Conservation (phyloP, 2,329 filamentous ascomycete genomes). For the Fusarium mundagurra region DNA sequence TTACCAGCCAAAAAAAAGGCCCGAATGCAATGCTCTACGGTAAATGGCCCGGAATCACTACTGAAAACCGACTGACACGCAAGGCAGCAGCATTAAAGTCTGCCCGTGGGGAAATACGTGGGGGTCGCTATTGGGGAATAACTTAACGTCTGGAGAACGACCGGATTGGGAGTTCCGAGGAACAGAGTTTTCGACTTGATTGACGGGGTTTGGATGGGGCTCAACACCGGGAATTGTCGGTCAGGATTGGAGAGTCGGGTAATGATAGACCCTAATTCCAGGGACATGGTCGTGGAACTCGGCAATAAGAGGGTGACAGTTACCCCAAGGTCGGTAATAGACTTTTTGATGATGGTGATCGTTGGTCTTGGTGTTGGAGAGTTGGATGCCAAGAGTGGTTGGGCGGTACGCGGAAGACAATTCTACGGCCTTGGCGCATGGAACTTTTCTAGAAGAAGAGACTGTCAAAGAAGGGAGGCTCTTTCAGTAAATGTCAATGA, state of each 20-base stretch:
- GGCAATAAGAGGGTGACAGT: not conserved
- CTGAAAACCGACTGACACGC: not conserved
- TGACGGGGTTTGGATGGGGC: not conserved
- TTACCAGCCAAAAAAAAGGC: slow-evolving; percentile 4
- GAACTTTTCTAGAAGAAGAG: not conserved
- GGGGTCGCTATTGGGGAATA: not conserved
- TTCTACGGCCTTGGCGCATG: slow-evolving; percentile 1
- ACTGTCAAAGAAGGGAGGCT: too few relatives aligned
- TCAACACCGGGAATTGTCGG: not conserved
- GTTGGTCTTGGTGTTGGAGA: not conserved
- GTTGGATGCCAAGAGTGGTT: not conserved
- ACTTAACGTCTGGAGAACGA: too few relatives aligned
- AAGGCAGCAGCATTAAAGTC: slow-evolving; percentile 3
- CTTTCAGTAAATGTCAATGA: not conserved
- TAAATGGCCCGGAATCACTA: not conserved
- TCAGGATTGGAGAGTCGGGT: not conserved
- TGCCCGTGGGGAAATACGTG: slow-evolving; percentile 24
- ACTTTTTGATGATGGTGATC: not conserved
- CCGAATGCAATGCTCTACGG: not conserved
- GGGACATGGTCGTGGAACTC: not conserved
- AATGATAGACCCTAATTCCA: not conserved
- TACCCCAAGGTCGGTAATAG: not conserved
- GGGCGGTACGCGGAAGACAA: not conserved
- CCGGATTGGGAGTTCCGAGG: not conserved
- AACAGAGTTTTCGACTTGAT: not conserved